phyloP scores from a whole-genome alignment of 768 basidiomycete genomes.

The Kwoniella pini region DNA sequence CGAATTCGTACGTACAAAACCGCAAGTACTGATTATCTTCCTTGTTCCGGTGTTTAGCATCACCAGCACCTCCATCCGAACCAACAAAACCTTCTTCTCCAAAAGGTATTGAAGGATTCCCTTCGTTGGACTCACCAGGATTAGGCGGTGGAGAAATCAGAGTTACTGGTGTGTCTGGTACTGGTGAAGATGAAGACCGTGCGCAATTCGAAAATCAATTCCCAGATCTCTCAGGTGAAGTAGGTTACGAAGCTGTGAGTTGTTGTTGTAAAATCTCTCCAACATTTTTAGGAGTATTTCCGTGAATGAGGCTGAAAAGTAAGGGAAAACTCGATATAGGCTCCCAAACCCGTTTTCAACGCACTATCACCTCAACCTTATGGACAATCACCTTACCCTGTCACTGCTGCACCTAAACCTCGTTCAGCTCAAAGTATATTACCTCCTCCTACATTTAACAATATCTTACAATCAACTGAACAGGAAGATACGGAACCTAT shows the following conservation, averaged over 20 bases:
- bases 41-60: slow-evolving; percentile 11
- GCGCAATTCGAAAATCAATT: slow-evolving; percentile 52
- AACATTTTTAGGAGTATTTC: not conserved
- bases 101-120: slow-evolving; percentile 41
- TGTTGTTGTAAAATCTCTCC: not conserved
- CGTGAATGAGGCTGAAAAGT: no score
- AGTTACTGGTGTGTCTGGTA: slow-evolving; percentile 49
- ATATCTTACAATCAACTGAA: slow-evolving; percentile 40
- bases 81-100: slow-evolving; percentile 25
- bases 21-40: no score
- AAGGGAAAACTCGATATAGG: slow-evolving; percentile 5
- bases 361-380: slow-evolving; percentile 48
- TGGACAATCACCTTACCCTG: slow-evolving; percentile 50
- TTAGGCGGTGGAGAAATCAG: slow-evolving; percentile 35
- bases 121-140: slow-evolving; percentile 28
- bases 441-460: slow-evolving; percentile 47
- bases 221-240: slow-evolving; percentile 49
- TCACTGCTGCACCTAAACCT: slow-evolving; percentile 31
- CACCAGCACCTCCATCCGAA: slow-evolving; percentile 22
- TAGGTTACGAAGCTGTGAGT: slow-evolving; percentile 45
- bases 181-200: slow-evolving; percentile 46
- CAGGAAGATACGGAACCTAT: slow-evolving; percentile 50
- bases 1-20: not conserved
- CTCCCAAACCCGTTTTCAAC: slow-evolving; percentile 48
- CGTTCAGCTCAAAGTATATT: slow-evolving; percentile 42